A percentile compares a stretch with the other conserved stretches of the same genome.
phyloP scores from a whole-genome alignment of 1,139 yeast species.

The Zygosaccharomyces sapae region DNA sequence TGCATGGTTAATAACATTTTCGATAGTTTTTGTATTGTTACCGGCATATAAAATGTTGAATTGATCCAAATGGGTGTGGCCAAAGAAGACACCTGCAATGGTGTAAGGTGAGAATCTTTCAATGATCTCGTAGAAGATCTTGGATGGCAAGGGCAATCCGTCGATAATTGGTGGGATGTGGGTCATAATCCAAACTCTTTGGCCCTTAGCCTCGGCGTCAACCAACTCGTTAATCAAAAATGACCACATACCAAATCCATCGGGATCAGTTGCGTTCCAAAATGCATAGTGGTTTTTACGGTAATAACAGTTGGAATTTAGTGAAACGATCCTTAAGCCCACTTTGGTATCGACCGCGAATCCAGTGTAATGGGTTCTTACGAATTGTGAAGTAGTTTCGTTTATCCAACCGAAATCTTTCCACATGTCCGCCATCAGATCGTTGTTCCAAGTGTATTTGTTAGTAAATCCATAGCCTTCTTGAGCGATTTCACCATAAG shows the following conservation, averaged over 20 bases:
- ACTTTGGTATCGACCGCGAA: constrained; percentile 53
- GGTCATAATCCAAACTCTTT: constrained; percentile 68
- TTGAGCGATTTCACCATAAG: constrained; percentile 67
- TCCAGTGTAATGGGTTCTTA: constrained; percentile 55
- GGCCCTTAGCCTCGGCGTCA: constrained; percentile 52
- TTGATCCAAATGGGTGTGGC: constrained; percentile 71
- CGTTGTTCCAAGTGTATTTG: constrained; percentile 56
- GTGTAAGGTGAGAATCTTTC: constrained; percentile 67
- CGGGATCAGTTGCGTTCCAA: constrained; percentile 53
- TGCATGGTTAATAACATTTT: constrained; percentile 51
- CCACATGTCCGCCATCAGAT: constrained; percentile 60
- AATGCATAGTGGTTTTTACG: constrained; percentile 61
- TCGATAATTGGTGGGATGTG: constrained; percentile 64
- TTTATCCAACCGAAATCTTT: constrained; percentile 45
- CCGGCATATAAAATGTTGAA: constrained; percentile 53
- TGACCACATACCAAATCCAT: constrained; percentile 59
- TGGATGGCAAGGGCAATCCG: constrained; percentile 59
- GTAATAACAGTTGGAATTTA: constrained; percentile 66
- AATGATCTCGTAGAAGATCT: constrained; percentile 52
- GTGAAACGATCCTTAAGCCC: constrained; percentile 59
- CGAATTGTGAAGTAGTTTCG: constrained; percentile 35
- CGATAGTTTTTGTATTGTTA: constrained; percentile 38
- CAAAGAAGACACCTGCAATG: constrained; percentile 65
- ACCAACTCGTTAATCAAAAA: constrained; percentile 59
- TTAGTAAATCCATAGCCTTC: constrained; percentile 45